A percentile compares a stretch with the other conserved stretches of the same genome.
Conservation (phyloP, 768 basidiomycete species). For the Mrakia gelida region DNA sequence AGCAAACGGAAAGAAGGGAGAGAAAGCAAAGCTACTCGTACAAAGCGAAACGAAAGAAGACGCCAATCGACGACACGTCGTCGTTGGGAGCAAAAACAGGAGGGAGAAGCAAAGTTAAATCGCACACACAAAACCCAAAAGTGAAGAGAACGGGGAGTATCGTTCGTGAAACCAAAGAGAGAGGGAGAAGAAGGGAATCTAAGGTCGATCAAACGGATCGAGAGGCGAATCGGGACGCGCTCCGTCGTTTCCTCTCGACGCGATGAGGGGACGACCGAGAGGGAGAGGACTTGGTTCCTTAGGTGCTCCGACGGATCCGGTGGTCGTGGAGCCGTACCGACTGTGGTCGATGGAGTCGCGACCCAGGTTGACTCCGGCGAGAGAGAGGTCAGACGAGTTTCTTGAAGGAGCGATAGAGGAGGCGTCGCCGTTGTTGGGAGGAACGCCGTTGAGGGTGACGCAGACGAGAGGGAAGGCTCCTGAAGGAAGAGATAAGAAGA, state of each 20-base stretch:
- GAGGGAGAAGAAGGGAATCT: not conserved
- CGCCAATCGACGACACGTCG: not conserved
- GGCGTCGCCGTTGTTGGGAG: not conserved
- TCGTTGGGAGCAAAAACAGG: not conserved
- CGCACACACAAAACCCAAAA: not conserved
- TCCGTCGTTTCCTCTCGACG: not conserved
- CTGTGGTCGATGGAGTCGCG: too few relatives aligned
- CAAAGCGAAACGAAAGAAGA: not conserved
- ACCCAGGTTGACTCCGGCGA: not conserved
- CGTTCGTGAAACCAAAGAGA: not conserved
- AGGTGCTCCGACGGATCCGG: too few relatives aligned
- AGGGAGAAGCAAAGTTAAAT: not conserved
- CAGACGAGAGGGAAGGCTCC: slow-evolving; percentile 23
- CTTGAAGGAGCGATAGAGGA: not conserved
- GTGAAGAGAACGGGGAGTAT: not conserved
- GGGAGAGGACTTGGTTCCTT: too few relatives aligned
- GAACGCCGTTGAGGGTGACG: slow-evolving; percentile 18
- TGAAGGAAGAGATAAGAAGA: not conserved
- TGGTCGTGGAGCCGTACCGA: too few relatives aligned
- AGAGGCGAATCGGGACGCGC: not conserved
- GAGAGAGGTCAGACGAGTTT: not conserved
- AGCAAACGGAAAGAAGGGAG: too few relatives aligned
- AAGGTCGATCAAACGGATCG: slow-evolving; percentile 7
- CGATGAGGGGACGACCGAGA: too few relatives aligned
- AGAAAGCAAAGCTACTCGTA: not conserved